These are phyloP conservation scores for Linum lewisii DNA, from an alignment of 345 rosid species.

Conservation along the genomic window DNA sequence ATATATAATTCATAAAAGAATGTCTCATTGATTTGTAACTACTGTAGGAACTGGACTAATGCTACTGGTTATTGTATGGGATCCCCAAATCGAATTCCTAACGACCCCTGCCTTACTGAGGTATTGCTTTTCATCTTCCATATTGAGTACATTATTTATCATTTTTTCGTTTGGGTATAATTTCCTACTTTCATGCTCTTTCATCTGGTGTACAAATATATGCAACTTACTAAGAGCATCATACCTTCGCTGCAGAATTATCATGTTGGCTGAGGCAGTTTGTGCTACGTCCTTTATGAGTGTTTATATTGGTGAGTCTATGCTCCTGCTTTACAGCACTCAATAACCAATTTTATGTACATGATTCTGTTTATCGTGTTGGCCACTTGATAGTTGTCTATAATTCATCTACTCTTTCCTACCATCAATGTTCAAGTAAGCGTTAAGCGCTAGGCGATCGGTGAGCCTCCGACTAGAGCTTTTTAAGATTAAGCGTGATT, in stretches of 20 bases:
- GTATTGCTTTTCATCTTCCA: conserved; percentile 24
- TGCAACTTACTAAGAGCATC: neutral
- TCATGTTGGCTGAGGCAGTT: conserved; percentile 71
- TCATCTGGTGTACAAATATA: neutral
- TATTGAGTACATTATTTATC: neutral
- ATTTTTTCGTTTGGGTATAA: conserved; percentile 1
- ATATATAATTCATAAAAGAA: neutral
- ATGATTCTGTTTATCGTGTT: neutral
- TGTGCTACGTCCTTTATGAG: conserved; percentile 71
- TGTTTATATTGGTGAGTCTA: conserved; percentile 66
- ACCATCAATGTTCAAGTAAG: no score
- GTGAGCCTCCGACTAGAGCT: no score
- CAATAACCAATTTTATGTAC: neutral
- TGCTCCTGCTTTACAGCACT: neutral
- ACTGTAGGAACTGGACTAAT: conserved; percentile 75
- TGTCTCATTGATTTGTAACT: neutral
- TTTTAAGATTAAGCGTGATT: no score
- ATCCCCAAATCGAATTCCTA: conserved; percentile 50
- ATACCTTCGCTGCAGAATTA: conserved; percentile 46
- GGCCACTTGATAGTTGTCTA: neutral
- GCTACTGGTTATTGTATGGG: conserved; percentile 84
- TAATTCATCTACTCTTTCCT: neutral
- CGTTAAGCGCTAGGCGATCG: no score
- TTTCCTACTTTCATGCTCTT: neutral
- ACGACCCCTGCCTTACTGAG: conserved; percentile 55